Evolutionary conservation across 1,139 yeast genomes (phyloP).

Genomic region (Meyerozyma carpophila): DNA sequence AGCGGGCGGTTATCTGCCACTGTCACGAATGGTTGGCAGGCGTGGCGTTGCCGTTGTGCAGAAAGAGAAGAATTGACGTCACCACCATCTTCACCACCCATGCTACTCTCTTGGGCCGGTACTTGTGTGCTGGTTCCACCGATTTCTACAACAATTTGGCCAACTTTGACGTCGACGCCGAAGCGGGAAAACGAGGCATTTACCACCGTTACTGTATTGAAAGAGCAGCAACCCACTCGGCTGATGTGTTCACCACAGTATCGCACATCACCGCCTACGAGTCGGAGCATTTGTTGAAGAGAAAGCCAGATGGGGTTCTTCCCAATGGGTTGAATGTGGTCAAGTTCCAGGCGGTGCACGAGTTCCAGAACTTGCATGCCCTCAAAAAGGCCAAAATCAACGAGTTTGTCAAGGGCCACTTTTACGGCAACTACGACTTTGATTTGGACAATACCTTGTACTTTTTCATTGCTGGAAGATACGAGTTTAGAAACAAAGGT

Average conservation of each 20-base stretch:
- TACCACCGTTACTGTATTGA: conserved; percentile 96
- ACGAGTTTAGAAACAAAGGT: conserved; percentile 95
- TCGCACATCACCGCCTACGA: conserved; percentile 96
- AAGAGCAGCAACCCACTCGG: conserved; percentile 92
- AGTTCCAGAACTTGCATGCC: conserved; percentile 95
- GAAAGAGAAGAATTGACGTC: conserved; percentile 87
- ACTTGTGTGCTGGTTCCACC: conserved; percentile 92
- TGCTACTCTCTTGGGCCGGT: conserved; percentile 92
- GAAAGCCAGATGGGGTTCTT: conserved; percentile 96
- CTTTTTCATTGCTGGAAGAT: conserved; percentile 95
- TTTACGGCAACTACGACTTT: conserved; percentile 93
- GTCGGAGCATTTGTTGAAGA: conserved; percentile 83
- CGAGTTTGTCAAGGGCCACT: conserved; percentile 94
- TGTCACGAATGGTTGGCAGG: conserved; percentile 99
- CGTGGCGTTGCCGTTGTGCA: conserved; percentile 86
- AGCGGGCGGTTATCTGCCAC: conserved; percentile 87
- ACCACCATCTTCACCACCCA: conserved; percentile 97
- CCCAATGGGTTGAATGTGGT: conserved; percentile 96
- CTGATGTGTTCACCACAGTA: conserved; percentile 96
- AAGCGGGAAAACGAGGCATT: conserved; percentile 96
- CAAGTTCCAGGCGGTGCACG: conserved; percentile 96
- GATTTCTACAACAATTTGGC: conserved; percentile 92
- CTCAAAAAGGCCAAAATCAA: conserved; percentile 85
- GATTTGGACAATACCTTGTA: conserved; percentile 90
- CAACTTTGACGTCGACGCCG: conserved; percentile 91